Evolutionary conservation across 192 early-diverging fungal genomes (phyloP), one percentile per base, ranked within the genome.

Genomic region (Obelidium mucronatum): DNA sequence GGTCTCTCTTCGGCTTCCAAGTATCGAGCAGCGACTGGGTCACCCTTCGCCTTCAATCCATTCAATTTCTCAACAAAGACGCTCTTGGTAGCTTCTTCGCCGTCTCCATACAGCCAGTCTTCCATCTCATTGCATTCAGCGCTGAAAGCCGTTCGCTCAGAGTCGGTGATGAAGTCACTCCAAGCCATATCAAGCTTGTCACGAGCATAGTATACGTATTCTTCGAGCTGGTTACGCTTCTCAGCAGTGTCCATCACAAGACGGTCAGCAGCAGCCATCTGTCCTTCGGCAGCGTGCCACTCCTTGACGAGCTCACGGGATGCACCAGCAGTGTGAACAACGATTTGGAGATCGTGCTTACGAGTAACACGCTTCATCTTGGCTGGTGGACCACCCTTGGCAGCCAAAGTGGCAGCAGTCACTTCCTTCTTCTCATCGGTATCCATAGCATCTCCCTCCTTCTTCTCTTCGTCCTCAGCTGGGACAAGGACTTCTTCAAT

Each of bases 161-260:
- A 74, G 52, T 92, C 92, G 78, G 91, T 85, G 37, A 95, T 83
- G 83, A 88, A 99, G 3, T 91, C 90, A 55, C 81, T 77, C 85
- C 91, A 94, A 34, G 90, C 85, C 73, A 84, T 82, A 61, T 93
- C 92, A 37, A 96, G 80, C 92, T 97, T 96, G 80, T 85, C 84
- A 58, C 97, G 93, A 65, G 92, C 93, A 34, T 98, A 94, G 83
- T 99, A 99, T 34, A 97, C 94, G 86, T 99, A 99, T 87, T 99
- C 97, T 83, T 99, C 97, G 60, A 99, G 90, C 52, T 91, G 88
- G 85, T 99, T 99, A 84, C 95, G 94, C 81, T 90, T 91, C 68
- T 94, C 88, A 80, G 96, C 96, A 26, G 97, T 99, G 70, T 96
- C 96, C 59, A 91, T 86, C 35, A 99, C 94, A 63, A 99, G 90